These are phyloP conservation scores for Calocybe gangraenosa DNA, from an alignment of 768 basidiomycete genomes.

Conservation along the genomic window DNA sequence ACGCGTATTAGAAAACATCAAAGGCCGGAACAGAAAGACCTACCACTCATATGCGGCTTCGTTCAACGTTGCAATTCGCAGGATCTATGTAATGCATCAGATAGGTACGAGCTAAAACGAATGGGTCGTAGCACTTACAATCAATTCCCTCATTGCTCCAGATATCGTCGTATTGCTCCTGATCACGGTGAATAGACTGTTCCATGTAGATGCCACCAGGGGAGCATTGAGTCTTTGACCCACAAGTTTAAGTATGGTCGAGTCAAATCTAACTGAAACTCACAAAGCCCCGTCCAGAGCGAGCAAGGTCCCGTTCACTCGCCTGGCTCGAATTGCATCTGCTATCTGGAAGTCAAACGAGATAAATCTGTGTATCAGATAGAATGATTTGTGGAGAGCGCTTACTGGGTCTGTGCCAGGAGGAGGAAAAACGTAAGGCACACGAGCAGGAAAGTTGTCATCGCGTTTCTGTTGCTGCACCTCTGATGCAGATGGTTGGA, in stretches of 20 bases:
- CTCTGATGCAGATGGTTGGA: conserved; percentile 2
- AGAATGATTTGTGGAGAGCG: not conserved
- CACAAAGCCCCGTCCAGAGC: conserved; percentile 36
- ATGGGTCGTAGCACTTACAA: conserved; percentile 18
- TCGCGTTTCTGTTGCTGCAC: conserved; percentile 25
- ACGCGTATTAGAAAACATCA: not conserved
- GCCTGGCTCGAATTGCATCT: conserved; percentile 30
- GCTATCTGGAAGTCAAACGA: conserved; percentile 25
- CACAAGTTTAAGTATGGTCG: not conserved
- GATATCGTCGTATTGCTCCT: conserved; percentile 24
- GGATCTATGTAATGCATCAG: conserved; percentile 22
- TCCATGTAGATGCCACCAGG: conserved; percentile 28
- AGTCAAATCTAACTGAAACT: conserved; percentile 6
- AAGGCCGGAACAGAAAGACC: not conserved
- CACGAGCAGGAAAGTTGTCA: conserved; percentile 35
- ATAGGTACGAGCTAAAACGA: not conserved
- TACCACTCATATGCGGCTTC: conserved; percentile 27
- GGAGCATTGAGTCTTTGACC: conserved; percentile 27
- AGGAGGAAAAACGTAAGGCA: conserved; percentile 37
- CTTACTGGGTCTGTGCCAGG: conserved; percentile 28
- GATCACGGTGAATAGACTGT: conserved; percentile 27
- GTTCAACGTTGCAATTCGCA: conserved; percentile 25
- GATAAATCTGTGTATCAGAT: not conserved
- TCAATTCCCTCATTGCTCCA: conserved; percentile 31
- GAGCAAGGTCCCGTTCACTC: conserved; percentile 29